Evolutionary conservation across 1,284 basidiomycete species (phyloP), one percentile per base, ranked within the genome.

Genomic region (Tilletia horrida): DNA sequence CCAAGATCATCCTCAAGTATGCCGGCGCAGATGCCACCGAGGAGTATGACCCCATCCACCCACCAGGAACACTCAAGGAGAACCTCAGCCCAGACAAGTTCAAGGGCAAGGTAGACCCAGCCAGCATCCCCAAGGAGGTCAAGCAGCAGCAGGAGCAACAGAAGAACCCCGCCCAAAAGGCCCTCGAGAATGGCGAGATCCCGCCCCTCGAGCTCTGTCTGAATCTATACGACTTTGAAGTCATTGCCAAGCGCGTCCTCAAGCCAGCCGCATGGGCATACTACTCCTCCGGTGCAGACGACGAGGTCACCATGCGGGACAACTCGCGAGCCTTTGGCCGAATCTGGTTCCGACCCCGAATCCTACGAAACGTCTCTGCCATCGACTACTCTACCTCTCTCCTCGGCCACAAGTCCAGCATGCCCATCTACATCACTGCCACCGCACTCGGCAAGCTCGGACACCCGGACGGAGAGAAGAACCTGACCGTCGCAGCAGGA

Each of bases 191-290:
- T 42, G 67, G 72, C 16, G 40, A 63, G 35, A 62, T 81, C 21
- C 92, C 92, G 0, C 84, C 87, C 1, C 84, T 96, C 25, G 86
- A 86, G 63, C 88, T 91, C 82, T 89, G 93, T 65, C 85, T 95
- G 43, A 93, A 90, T 75, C 83, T 96, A 73, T 91, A 93, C 82
- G 93, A 97, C 82, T 94, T 97, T 73, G 93, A 95, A 85, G 88
- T 88, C 65, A 65, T 80, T 25, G 80, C 75, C 31, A 68, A 70
- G 52, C 55, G 71, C 18, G 76, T 80, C 18, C 67, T 81, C 59
- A 75, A 78, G 57, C 77, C 75, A 4, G 72, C 76, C 21, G 80
- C 80, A 0, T 81, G 80, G 80, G 80, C 80, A 0, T 81, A 81
- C 76, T 81, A 81, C 70, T 81, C 79, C 11, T 79, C 76, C 7